These are phyloP conservation scores for Boletus vinaceobasis DNA, from an alignment of 768 basidiomycete species.

Conservation along the genomic window DNA sequence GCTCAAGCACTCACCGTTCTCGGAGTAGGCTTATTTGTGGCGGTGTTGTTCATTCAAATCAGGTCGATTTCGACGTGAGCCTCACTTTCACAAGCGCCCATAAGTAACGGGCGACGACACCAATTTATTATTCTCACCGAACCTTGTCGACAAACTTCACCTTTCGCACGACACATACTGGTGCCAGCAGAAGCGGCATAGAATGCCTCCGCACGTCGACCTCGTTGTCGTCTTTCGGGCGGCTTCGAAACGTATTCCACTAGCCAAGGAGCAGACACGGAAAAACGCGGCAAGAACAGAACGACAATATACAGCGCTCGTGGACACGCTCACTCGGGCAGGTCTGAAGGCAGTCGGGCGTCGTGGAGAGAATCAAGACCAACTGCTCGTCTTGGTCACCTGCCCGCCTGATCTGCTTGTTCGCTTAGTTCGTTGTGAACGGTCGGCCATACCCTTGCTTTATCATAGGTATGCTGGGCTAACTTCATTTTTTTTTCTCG, in stretches of 20 bases:
- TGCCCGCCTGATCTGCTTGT: slow-evolving; percentile 62
- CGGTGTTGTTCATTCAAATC: background rate
- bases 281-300: slow-evolving; percentile 63
- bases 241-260: slow-evolving; percentile 32
- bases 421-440: slow-evolving; percentile 67
- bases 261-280: slow-evolving; percentile 60
- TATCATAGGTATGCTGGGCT: background rate
- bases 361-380: slow-evolving; percentile 71
- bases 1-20: no score
- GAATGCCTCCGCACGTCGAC: slow-evolving; percentile 60
- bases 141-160: background rate
- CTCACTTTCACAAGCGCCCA: background rate
- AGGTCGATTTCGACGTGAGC: no score
- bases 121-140: background rate
- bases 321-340: slow-evolving; percentile 56
- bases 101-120: slow-evolving; percentile 1
- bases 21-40: background rate
- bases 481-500: background rate
- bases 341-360: slow-evolving; percentile 72
- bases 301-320: slow-evolving; percentile 63
- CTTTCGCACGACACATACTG: background rate
- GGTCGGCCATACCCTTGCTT: slow-evolving; percentile 44
- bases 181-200: background rate
- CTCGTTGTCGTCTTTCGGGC: slow-evolving; percentile 71
- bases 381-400: slow-evolving; percentile 72